Conservation (phyloP, 2,329 filamentous ascomycete genomes). For the Cryphonectria nitschkei region DNA sequence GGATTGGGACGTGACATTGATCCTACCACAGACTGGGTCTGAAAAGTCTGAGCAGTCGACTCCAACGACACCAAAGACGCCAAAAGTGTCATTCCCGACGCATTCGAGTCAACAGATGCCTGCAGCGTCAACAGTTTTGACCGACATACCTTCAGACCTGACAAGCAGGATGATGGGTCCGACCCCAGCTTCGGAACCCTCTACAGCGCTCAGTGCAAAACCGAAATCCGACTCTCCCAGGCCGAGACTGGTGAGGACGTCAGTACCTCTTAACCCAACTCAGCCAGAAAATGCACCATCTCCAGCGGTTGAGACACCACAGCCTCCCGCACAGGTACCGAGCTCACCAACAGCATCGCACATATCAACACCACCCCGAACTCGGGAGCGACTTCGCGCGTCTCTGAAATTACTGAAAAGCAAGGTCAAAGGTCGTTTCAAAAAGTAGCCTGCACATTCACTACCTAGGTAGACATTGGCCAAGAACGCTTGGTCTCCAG, state of each 20-base stretch:
- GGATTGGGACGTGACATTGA: slow-evolving; percentile 3
- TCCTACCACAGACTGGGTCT: not conserved
- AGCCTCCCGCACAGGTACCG: not conserved
- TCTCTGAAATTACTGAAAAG: not conserved
- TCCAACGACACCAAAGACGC: not conserved
- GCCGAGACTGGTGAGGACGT: not conserved
- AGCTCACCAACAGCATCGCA: not conserved
- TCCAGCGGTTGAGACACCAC: not conserved
- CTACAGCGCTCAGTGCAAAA: not conserved
- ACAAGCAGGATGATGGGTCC: not conserved
- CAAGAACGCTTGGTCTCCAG: not conserved
- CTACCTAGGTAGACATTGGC: too few relatives aligned
- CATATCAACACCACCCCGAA: not conserved
- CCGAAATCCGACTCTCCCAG: not conserved
- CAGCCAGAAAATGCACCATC: not conserved
- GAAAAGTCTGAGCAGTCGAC: not conserved
- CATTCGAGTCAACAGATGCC: not conserved
- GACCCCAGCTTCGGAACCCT: not conserved
- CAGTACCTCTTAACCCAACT: not conserved
- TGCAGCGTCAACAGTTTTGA: not conserved
- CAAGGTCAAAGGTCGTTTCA: not conserved
- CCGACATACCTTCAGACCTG: not conserved
- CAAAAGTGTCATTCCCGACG: not conserved
- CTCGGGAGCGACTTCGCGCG: not conserved
- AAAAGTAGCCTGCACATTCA: not conserved